Conservation (phyloP, 805 yeast species). For the Ogataea trehaloabstinens region DNA sequence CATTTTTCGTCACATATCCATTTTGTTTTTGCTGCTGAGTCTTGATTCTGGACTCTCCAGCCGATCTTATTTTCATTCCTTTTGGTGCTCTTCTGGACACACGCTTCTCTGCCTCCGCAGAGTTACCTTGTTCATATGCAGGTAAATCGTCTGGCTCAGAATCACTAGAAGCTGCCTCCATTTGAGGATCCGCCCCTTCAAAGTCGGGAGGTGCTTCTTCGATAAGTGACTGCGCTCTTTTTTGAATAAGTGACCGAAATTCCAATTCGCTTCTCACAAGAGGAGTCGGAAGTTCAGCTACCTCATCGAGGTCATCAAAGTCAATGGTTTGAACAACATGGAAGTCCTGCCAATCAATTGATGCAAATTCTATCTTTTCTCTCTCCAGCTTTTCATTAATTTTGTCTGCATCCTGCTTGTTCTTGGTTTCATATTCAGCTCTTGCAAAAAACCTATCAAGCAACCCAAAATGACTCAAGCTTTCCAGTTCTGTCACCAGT, state of each 20-base stretch:
- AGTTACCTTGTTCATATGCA: neutral
- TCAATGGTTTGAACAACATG: constrained; percentile 65
- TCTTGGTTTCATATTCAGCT: constrained; percentile 50
- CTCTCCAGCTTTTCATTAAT: constrained; percentile 32
- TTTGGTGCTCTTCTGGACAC: constrained; percentile 24
- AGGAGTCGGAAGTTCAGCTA: constrained; percentile 55
- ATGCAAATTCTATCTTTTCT: constrained; percentile 58
- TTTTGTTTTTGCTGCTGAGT: constrained; percentile 16
- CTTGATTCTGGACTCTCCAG: constrained; percentile 65
- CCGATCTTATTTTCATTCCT: constrained; percentile 65
- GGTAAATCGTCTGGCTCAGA: constrained; percentile 6
- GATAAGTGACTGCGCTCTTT: constrained; percentile 34
- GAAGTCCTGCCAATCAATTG: constrained; percentile 88
- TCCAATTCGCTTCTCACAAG: constrained; percentile 57
- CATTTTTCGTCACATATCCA: constrained; percentile 5
- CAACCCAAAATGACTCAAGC: constrained; percentile 31
- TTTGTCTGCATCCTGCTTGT: constrained; percentile 31
- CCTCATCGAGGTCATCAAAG: constrained; percentile 60
- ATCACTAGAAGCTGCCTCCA: constrained; percentile 6
- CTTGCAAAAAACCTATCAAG: constrained; percentile 49
- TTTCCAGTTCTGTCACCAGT: constrained; percentile 19
- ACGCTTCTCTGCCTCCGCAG: neutral
- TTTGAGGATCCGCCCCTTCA: constrained; percentile 20
- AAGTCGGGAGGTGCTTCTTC: constrained; percentile 42
- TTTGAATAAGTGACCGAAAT: constrained; percentile 57